Evolutionary conservation across 2,329 filamentous ascomycete genomes (phyloP).

Genomic region (Trichoderma koningii): DNA sequence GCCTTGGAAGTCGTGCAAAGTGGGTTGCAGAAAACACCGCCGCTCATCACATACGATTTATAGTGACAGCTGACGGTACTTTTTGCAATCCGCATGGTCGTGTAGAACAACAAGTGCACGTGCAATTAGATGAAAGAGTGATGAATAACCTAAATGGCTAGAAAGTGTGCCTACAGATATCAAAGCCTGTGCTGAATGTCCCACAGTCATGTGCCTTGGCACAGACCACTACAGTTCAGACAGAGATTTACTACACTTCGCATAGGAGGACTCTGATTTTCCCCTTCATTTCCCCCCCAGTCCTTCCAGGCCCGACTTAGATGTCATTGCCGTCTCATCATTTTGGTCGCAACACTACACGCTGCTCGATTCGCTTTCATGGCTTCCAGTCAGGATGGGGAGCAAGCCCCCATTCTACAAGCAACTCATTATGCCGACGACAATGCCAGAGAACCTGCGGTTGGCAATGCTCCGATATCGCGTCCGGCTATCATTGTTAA

Average conservation of each 20-base stretch:
- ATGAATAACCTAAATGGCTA: too few relatives aligned
- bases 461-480: not conserved
- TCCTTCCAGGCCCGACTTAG: not conserved
- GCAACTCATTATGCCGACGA: conserved; percentile 7
- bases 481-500: conserved; percentile 4
- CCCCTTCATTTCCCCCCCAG: not conserved
- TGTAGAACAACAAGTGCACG: too few relatives aligned
- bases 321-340: not conserved
- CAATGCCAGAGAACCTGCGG: conserved; percentile 12
- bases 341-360: not conserved
- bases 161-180: too few relatives aligned
- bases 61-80: too few relatives aligned
- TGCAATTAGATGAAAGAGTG: too few relatives aligned
- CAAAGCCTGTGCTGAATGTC: too few relatives aligned
- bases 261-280: not conserved
- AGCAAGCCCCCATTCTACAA: conserved; percentile 17
- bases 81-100: too few relatives aligned
- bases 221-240: too few relatives aligned
- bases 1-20: not conserved
- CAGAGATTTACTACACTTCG: not conserved
- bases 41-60: too few relatives aligned
- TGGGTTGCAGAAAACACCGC: too few relatives aligned
- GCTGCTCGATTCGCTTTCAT: conserved; percentile 2
- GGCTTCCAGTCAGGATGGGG: conserved; percentile 17
- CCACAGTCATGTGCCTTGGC: not conserved